A percentile compares a stretch with the other conserved stretches of the same genome.
Evolutionary conservation across 371 early-diverging fungal genomes (phyloP).

Genomic region (Syncephalastrum racemosum): DNA sequence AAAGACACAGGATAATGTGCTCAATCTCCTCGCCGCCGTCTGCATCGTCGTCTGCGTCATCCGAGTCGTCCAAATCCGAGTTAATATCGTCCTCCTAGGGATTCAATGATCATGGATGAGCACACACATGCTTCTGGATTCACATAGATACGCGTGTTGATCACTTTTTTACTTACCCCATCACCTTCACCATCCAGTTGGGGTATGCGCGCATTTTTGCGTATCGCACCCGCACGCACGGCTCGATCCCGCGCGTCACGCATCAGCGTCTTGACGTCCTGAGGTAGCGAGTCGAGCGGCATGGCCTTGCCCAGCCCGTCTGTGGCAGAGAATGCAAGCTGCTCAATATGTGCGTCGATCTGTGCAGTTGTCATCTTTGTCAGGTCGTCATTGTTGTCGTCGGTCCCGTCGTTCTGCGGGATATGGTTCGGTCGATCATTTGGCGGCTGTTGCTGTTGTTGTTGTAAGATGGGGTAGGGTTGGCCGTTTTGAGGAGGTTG

Average conservation of each 20-base stretch:
- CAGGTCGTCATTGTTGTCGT: conserved; percentile 28
- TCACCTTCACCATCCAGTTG: conserved; percentile 61
- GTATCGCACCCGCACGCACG: conserved; percentile 32
- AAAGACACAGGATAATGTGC: conserved; percentile 91
- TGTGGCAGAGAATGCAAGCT: conserved; percentile 31
- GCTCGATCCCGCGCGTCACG: conserved; percentile 38
- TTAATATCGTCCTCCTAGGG: conserved; percentile 75
- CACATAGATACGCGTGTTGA: neutral
- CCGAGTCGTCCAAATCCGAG: conserved; percentile 83
- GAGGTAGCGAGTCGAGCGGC: conserved; percentile 35
- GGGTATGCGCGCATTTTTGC: conserved; percentile 27
- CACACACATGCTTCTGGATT: too few species aligned
- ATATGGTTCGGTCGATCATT: conserved; percentile 27
- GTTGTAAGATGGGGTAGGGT: conserved; percentile 7
- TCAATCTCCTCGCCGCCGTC: conserved; percentile 79
- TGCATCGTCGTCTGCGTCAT: conserved; percentile 73
- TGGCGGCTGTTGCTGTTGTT: conserved; percentile 16
- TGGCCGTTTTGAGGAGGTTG: conserved; percentile 2
- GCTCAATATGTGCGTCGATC: conserved; percentile 45
- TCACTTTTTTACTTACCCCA: conserved; percentile 17
- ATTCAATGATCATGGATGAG: too few species aligned
- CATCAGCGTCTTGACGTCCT: conserved; percentile 36
- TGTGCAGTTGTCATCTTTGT: conserved; percentile 32
- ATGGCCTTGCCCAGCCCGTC: conserved; percentile 31
- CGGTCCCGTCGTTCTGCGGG: conserved; percentile 47